Conservation (phyloP, 2,329 filamentous ascomycete genomes). For the Nigrograna mackinnonii region DNA sequence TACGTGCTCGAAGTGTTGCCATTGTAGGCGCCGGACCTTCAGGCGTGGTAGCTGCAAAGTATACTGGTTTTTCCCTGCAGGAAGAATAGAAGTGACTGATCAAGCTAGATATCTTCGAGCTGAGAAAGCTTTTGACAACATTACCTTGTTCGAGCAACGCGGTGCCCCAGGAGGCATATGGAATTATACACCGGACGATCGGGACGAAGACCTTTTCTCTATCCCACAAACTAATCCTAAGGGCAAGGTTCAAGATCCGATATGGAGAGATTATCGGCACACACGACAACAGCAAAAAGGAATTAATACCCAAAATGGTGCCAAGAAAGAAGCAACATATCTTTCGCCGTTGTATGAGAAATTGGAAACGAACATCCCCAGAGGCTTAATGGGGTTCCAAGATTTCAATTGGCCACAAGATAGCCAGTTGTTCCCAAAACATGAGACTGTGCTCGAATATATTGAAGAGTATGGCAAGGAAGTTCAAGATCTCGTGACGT, state of each 20-base stretch:
- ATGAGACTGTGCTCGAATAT: slow-evolving; percentile 73
- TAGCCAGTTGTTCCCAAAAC: slow-evolving; percentile 73
- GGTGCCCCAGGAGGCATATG: slow-evolving; percentile 79
- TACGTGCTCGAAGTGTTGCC: slow-evolving; percentile 64
- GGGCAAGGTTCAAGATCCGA: slow-evolving; percentile 65
- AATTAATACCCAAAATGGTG: slow-evolving; percentile 48
- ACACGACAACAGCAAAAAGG: slow-evolving; percentile 9
- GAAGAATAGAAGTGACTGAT: too few relatives aligned
- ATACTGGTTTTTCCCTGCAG: too few relatives aligned
- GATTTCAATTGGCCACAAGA: slow-evolving; percentile 68
- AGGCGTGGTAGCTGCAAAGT: slow-evolving; percentile 78
- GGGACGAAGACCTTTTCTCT: slow-evolving; percentile 49
- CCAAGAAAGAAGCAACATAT: slow-evolving; percentile 62
- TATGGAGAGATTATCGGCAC: slow-evolving; percentile 45
- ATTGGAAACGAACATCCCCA: slow-evolving; percentile 86
- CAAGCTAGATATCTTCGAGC: slow-evolving; percentile 67
- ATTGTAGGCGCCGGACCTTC: slow-evolving; percentile 83
- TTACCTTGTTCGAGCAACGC: slow-evolving; percentile 84
- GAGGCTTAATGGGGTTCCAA: slow-evolving; percentile 77
- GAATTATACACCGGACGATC: slow-evolving; percentile 68
- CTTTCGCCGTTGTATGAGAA: slow-evolving; percentile 82
- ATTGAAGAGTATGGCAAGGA: slow-evolving; percentile 72
- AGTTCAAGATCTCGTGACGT: slow-evolving; percentile 67
- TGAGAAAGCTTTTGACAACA: slow-evolving; percentile 68
- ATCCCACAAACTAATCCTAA: slow-evolving; percentile 71